Percentiles rank a stretch among this genome's conserved stretches.
Evolutionary conservation across 257 asterid genomes (phyloP).

Genomic region (Nicotiana tomentosiformis): DNA sequence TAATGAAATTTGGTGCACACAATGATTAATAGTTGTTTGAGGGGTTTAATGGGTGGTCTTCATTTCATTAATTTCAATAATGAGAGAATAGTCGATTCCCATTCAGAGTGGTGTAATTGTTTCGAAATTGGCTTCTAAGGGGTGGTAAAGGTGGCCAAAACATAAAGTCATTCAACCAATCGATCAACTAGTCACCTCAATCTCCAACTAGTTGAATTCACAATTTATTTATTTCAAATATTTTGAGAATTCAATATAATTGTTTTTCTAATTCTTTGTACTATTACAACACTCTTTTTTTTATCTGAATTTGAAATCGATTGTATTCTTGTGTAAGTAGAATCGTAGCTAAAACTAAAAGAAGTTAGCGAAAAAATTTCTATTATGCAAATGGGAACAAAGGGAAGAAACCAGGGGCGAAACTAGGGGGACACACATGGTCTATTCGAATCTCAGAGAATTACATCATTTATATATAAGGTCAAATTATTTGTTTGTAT

Average conservation of each 20-base stretch:
- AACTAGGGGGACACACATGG: no score
- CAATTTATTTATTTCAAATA: no score
- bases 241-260: neutral
- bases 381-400: conserved; percentile 20
- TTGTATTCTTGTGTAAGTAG: neutral
- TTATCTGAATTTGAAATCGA: neutral
- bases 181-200: neutral
- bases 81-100: conserved; percentile 34
- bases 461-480: no score
- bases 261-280: neutral
- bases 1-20: conserved; percentile 13
- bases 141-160: neutral
- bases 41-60: conserved; percentile 37
- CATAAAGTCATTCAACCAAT: neutral
- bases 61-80: conserved; percentile 55
- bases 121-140: conserved; percentile 22
- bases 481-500: no score
- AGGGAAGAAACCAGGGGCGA: neutral
- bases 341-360: neutral
- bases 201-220: neutral
- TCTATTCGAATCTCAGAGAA: no score
- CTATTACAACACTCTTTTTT: neutral
- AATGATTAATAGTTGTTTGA: no score
- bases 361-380: neutral
- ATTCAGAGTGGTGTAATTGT: conserved; percentile 22